A percentile compares a stretch with the other conserved stretches of the same genome.
These are phyloP conservation scores for Ciborinia camelliae DNA, from an alignment of 2,329 filamentous ascomycete genomes.

Conservation along the genomic window DNA sequence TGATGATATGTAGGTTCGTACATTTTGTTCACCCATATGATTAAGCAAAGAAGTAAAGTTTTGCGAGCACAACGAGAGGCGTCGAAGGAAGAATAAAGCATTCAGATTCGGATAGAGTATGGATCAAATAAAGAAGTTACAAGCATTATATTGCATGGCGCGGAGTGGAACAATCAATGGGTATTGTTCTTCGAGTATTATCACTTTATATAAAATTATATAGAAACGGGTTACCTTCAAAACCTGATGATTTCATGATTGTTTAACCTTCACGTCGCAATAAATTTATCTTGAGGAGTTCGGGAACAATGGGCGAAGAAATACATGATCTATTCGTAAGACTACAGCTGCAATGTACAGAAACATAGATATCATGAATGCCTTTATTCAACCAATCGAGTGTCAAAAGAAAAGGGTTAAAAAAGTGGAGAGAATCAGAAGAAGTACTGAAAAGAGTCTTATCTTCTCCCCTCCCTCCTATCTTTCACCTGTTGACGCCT, in stretches of 20 bases:
- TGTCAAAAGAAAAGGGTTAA: constrained; percentile 15
- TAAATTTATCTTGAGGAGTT: not conserved
- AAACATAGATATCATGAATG: constrained; percentile 22
- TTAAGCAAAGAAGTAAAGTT: constrained; percentile 80
- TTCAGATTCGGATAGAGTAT: not conserved
- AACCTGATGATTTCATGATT: not conserved
- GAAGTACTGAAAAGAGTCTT: not conserved
- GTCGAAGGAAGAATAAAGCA: constrained; percentile 40
- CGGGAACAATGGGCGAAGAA: not conserved
- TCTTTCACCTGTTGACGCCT: constrained; percentile 3
- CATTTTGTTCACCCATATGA: constrained; percentile 91
- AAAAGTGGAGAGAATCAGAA: constrained; percentile 13
- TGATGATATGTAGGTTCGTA: constrained; percentile 52
- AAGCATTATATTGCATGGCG: not conserved
- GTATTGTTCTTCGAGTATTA: not conserved
- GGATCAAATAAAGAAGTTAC: not conserved
- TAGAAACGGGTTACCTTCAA: not conserved
- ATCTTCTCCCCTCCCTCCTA: constrained; percentile 6
- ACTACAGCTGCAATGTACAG: constrained; percentile 35
- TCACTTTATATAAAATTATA: not conserved
- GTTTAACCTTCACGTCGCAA: not conserved
- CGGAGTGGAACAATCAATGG: not conserved
- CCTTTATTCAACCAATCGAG: constrained; percentile 23
- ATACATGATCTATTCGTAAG: constrained; percentile 34
- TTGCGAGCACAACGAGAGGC: constrained; percentile 54